A percentile compares a stretch with the other conserved stretches of the same genome.
Evolutionary conservation across 768 basidiomycete species (phyloP).

Genomic region (Mycena belliarum): DNA sequence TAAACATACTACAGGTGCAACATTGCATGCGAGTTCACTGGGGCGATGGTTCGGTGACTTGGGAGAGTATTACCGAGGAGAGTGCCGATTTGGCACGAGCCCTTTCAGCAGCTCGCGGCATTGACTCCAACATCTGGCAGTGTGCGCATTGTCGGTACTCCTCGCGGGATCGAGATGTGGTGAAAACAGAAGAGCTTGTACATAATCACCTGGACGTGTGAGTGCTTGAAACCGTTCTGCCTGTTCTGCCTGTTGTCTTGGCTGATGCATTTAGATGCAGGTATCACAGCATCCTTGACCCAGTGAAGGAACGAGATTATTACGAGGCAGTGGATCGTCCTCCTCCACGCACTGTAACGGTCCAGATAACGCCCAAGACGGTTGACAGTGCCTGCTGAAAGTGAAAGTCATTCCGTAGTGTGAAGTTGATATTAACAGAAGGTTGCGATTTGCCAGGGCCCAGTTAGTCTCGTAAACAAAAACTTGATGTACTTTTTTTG

Average conservation of each 20-base stretch:
- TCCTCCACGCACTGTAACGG: not conserved
- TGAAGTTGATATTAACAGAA: too few relatives aligned
- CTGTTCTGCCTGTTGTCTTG: not conserved
- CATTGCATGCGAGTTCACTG: constrained; percentile 34
- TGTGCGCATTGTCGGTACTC: constrained; percentile 31
- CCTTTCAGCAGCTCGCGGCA: constrained; percentile 18
- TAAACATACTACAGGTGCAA: constrained; percentile 27
- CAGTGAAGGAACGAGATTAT: constrained; percentile 7
- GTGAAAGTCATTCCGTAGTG: not conserved
- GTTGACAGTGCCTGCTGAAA: not conserved
- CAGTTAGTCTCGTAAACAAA: too few relatives aligned
- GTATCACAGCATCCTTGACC: not conserved
- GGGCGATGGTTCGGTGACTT: constrained; percentile 28
- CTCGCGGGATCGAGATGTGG: constrained; percentile 23
- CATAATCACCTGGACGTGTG: constrained; percentile 4
- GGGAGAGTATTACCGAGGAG: constrained; percentile 29
- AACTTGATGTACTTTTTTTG: too few relatives aligned
- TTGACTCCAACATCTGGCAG: constrained; percentile 24
- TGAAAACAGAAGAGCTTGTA: constrained; percentile 21
- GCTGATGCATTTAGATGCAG: constrained; percentile 2
- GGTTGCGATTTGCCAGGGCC: too few relatives aligned
- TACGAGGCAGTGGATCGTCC: constrained; percentile 2
- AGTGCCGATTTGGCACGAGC: constrained; percentile 25
- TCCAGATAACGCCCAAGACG: constrained; percentile 13
- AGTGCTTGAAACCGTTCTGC: not conserved